Conservation (phyloP, 2,329 filamentous ascomycete genomes). For the Fusarium sp. region DNA sequence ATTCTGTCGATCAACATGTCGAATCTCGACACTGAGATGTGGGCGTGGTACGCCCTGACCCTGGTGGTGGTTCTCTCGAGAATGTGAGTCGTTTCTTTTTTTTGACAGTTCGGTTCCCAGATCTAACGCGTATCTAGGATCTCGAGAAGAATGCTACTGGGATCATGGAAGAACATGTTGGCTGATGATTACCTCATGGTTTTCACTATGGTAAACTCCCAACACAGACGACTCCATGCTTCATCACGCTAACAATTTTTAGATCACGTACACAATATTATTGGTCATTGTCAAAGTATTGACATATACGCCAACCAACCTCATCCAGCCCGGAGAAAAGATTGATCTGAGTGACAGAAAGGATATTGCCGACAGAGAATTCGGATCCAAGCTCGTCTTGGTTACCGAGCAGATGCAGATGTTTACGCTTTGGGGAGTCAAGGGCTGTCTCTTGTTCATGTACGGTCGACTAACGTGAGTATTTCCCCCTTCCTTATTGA, state of each 20-base stretch:
- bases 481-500: fast-evolving
- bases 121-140: slow-evolving; percentile 38
- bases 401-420: slow-evolving; percentile 72
- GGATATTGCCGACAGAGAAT: slow-evolving; percentile 55
- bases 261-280: slow-evolving; percentile 38
- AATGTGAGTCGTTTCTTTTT: slow-evolving; percentile 47
- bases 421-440: slow-evolving; percentile 66
- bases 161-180: slow-evolving; percentile 61
- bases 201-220: slow-evolving; percentile 58
- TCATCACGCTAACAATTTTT: background rate
- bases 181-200: slow-evolving; percentile 68
- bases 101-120: background rate
- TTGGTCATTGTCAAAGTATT: slow-evolving; percentile 41
- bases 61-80: slow-evolving; percentile 52
- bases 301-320: slow-evolving; percentile 63
- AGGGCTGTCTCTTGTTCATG: slow-evolving; percentile 65
- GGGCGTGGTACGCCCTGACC: slow-evolving; percentile 57
- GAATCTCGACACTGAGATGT: slow-evolving; percentile 51
- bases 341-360: slow-evolving; percentile 57
- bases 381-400: slow-evolving; percentile 71
- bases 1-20: slow-evolving; percentile 30
- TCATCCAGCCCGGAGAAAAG: slow-evolving; percentile 63
- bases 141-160: slow-evolving; percentile 53
- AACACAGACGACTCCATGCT: fast-evolving
- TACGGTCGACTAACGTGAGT: slow-evolving; percentile 64